Base-by-base conservation (phyloP, 129 eudicot genomes). In the Saussurea involucrata region DNA sequence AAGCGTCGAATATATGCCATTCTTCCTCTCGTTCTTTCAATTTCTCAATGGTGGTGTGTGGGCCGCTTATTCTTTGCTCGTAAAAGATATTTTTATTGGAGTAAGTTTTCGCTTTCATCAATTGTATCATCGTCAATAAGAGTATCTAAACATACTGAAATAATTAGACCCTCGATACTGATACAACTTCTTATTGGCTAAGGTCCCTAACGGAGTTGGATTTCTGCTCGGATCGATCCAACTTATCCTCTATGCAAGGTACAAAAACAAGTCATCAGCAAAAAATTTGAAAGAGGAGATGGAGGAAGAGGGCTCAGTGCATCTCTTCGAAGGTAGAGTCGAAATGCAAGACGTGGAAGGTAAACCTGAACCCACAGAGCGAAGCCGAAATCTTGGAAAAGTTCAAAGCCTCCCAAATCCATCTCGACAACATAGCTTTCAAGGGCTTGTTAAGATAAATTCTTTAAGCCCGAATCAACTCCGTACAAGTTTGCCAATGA, bases 131-230 rank as follows among this genome's bases (percentile, higher is more conserved):
- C 2, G 6, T 27, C 20, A 9, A 31, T 74, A 74, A 32, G 7
- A 22, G 15, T 33, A 6, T 2, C 27, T 70, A 1, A 10, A 10
- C 12, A 1, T 4, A 57, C 12, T 4, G 37, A 7, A 44, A 46
- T 4, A n/a, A 15, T 53, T 42, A 24, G 22, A 53, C 6, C 10
- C 63, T 66, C 13, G 17, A 44, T 24, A 13, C 21, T 42, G 7
- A 24, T 4, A 28, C 25, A 53, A 4, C 5, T 4, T 53, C 8
- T 53, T 17, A 20, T 53, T n/a, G 9, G 5, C 13, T 53, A 42
- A 85, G 90, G 85, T 86, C 20, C 87, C 90, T n/a, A 86, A 86
- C 67, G 90, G 77, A 33, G 68, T 86, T 24, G 90, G 90, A 46
- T 83, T 86, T 69, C 8, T 83, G 7, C 64, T 86, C 66, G 85